Evolutionary conservation across 2,329 filamentous ascomycete species (phyloP).

Genomic region (Calycina marina): DNA sequence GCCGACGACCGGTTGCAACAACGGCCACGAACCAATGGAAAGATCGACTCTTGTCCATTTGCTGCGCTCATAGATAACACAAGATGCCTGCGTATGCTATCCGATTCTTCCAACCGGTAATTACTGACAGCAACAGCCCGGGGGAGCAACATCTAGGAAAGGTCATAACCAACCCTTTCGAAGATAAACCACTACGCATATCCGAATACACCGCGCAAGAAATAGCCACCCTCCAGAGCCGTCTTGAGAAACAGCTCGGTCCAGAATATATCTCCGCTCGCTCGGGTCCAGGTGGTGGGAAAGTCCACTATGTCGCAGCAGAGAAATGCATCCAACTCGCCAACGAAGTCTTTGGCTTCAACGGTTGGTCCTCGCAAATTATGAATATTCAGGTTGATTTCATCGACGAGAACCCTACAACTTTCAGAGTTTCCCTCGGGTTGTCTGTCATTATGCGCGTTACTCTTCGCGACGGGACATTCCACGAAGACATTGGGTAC

Average conservation of each 20-base stretch:
- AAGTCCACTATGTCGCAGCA: conserved; percentile 86
- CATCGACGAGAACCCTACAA: conserved; percentile 71
- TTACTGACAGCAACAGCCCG: too few relatives aligned
- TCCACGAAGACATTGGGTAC: conserved; percentile 94
- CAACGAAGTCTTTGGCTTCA: conserved; percentile 93
- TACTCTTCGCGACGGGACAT: conserved; percentile 85
- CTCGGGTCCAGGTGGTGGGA: conserved; percentile 67
- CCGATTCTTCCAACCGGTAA: too few relatives aligned
- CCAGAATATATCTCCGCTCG: conserved; percentile 90
- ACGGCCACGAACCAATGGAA: conserved; percentile 9
- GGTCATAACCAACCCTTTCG: conserved; percentile 61
- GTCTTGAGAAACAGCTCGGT: conserved; percentile 83
- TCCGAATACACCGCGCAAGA: conserved; percentile 78
- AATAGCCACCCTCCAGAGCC: conserved; percentile 73
- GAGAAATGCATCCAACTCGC: conserved; percentile 94
- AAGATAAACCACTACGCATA: conserved; percentile 52
- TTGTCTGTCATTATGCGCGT: conserved; percentile 84
- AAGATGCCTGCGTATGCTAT: conserved; percentile 32
- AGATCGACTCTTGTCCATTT: conserved; percentile 3
- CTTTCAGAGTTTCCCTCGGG: conserved; percentile 67
- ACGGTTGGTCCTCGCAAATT: conserved; percentile 94
- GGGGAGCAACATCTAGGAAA: conserved; percentile 49
- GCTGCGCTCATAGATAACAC: conserved; percentile 3
- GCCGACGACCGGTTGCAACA: too few relatives aligned
- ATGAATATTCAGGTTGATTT: conserved; percentile 92